phyloP scores from a whole-genome alignment of 2,329 filamentous ascomycete genomes.

The Fusarium armeniacum region DNA sequence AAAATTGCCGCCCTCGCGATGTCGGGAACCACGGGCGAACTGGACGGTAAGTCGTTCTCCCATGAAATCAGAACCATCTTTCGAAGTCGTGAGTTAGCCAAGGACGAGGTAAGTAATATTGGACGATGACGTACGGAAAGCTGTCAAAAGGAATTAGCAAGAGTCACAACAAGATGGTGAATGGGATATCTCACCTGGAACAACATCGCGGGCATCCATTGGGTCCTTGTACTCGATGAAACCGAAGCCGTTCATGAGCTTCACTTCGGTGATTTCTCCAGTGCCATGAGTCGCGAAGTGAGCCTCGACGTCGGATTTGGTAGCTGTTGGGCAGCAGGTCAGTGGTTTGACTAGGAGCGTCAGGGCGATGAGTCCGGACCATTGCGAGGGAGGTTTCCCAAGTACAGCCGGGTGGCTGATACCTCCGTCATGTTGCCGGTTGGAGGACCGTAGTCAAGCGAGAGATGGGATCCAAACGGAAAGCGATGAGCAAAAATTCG shows the following conservation, averaged over 20 bases:
- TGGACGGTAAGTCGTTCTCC: slow-evolving; percentile 97
- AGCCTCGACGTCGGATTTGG: slow-evolving; percentile 95
- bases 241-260: slow-evolving; percentile 99
- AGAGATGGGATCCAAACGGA: slow-evolving; percentile 36
- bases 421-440: slow-evolving; percentile 81
- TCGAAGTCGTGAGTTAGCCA: slow-evolving; percentile 46
- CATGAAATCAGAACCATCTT: slow-evolving; percentile 98
- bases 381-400: slow-evolving; percentile 97
- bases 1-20: slow-evolving; percentile 64
- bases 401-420: slow-evolving; percentile 93
- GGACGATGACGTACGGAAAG: slow-evolving; percentile 69
- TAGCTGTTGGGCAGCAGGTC: slow-evolving; percentile 75
- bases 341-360: slow-evolving; percentile 56
- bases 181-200: slow-evolving; percentile 80
- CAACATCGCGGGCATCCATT: slow-evolving; percentile 97
- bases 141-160: slow-evolving; percentile 56
- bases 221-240: slow-evolving; percentile 99
- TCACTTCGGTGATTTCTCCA: slow-evolving; percentile 98
- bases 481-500: slow-evolving; percentile 21
- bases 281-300: slow-evolving; percentile 97
- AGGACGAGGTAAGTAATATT: slow-evolving; percentile 29
- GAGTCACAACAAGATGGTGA: slow-evolving; percentile 33
- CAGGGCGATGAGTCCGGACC: slow-evolving; percentile 69
- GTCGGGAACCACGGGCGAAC: slow-evolving; percentile 89
- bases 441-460: slow-evolving; percentile 32